Base-by-base conservation (phyloP, 2,329 filamentous ascomycete species). In the Alternaria sp. region DNA sequence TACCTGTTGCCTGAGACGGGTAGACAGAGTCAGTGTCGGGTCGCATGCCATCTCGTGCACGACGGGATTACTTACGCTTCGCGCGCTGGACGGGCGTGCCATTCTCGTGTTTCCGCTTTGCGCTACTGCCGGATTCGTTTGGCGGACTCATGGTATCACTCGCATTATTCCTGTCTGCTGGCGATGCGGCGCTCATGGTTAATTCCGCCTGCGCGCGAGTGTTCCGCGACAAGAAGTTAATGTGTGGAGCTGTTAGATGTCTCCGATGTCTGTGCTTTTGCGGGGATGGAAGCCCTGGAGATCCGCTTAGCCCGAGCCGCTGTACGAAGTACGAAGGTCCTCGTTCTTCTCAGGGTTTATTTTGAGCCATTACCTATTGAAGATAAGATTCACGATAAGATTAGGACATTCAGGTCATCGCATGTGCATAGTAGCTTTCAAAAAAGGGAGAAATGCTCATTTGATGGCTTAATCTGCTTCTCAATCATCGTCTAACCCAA, bases 61-160 rank as follows among this genome's bases (percentile, higher is more conserved):
- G 50, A 23, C 14, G 20, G 23, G n/a, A 10, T 44, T 23, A 25
- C 49, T 53, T 21, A 53, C 88, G 84, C 82, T 90, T 89, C 69
- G 87, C 83, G 69, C 87, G 84, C 69, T 85, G 85, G 15, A 82
- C 70, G 44, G 69, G 68, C 50, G 43, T 25, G 54, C 76, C 77
- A 57, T 84, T 82, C 23, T 82, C 82, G 71, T 73, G 78, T 73
- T 83, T 84, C 43, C 83, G 79, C 77, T 84, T 84, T 57, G 66
- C 50, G 46, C 64, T 64, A 59, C 63, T 65, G 57, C 60, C 55
- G 41, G 66, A 53, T 14, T 78, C 75, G 58, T 72, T 71, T 18
- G 66, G 65, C 5, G 77, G 77, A 64, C 77, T 80, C 66, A 75
- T 75, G n/a, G 74, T 76, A 55, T 75, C 75, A 61, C 71, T 75